Base-by-base conservation (phyloP, 179 eudicot genomes). In the Pouteria campechiana region DNA sequence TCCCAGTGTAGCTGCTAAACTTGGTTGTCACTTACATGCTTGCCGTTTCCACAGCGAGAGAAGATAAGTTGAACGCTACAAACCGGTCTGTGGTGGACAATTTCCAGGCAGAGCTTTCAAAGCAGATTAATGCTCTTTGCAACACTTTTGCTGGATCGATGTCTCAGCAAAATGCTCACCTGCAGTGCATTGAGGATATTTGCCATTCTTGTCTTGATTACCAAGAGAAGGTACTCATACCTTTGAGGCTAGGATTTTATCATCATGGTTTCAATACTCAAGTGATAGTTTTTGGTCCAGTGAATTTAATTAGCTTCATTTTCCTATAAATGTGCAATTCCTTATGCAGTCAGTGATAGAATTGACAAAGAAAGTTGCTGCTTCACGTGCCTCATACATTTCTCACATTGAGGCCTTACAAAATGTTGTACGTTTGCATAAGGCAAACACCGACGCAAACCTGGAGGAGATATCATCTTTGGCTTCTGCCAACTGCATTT, bases 401-500 rank as follows among this genome's bases (percentile, higher is more conserved):
- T 92, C 99, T 39, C 94, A 92, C 43, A 67, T 87, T 49, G 99
- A 92, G 59, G 85, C 85, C 24, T 40, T 92, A 46, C 89, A 83
- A 73, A 83, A 92, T 75, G 89, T 92, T 32, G 93, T 83, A 34
- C 75, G 89, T n/a, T 45, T 80, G 69, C 96, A 92, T 64, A 87
- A 79, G 57, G 93, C 93, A 9, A 61, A 73, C 55, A 67, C 76
- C 18, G 78, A 71, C 74, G 79, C 94, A 56, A 69, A 68, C 55
- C 59, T 92, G 55, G 99, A 88, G 41, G 96, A 87, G 58, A 62
- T 87, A 41, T 77, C 96, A 7, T 61, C 74, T 55, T 56, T 62
- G 39, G 78, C 78, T 58, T 73, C 86, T 58, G 62, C 63, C 27
- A 76, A 64, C 63, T 75, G 61, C 35, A 57, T 32, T 12, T 70